Evolutionary conservation across 352 stramenopile species (phyloP).

Genomic region (Phytophthora sp.): DNA sequence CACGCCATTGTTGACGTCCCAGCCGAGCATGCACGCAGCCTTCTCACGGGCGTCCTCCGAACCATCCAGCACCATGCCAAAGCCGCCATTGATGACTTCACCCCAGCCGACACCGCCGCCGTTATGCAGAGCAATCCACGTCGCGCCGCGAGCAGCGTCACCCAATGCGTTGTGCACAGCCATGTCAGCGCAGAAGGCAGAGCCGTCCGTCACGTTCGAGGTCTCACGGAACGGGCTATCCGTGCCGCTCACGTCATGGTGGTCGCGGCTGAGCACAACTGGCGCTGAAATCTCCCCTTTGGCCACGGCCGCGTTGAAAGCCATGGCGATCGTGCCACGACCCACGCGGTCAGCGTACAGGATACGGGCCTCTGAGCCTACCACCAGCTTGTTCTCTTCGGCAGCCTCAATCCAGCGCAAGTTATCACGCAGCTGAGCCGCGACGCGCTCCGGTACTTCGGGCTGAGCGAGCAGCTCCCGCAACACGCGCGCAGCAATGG

Average conservation of each 20-base stretch:
- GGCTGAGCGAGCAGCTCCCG: slow-evolving; percentile 65
- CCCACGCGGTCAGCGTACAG: slow-evolving; percentile 87
- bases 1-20: slow-evolving; percentile 92
- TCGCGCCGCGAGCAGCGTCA: slow-evolving; percentile 82
- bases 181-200: slow-evolving; percentile 90
- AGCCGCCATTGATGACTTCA: slow-evolving; percentile 90
- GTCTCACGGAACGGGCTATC: slow-evolving; percentile 91
- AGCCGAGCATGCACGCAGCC: slow-evolving; percentile 80
- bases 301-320: slow-evolving; percentile 86
- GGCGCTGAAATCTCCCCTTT: slow-evolving; percentile 67
- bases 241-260: slow-evolving; percentile 90
- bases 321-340: slow-evolving; percentile 74
- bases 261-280: slow-evolving; percentile 86
- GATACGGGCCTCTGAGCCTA: slow-evolving; percentile 90
- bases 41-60: slow-evolving; percentile 68
- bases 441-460: slow-evolving; percentile 53
- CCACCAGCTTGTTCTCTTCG: slow-evolving; percentile 85
- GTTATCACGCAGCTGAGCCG: slow-evolving; percentile 85
- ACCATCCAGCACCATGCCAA: slow-evolving; percentile 88
- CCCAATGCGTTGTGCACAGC: slow-evolving; percentile 91
- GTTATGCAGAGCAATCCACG: slow-evolving; percentile 91
- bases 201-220: slow-evolving; percentile 88
- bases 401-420: slow-evolving; percentile 86
- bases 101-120: slow-evolving; percentile 89
- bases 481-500: slow-evolving; percentile 74